phyloP scores from a whole-genome alignment of 768 basidiomycete genomes.

The Boletus vinaceobasis region DNA sequence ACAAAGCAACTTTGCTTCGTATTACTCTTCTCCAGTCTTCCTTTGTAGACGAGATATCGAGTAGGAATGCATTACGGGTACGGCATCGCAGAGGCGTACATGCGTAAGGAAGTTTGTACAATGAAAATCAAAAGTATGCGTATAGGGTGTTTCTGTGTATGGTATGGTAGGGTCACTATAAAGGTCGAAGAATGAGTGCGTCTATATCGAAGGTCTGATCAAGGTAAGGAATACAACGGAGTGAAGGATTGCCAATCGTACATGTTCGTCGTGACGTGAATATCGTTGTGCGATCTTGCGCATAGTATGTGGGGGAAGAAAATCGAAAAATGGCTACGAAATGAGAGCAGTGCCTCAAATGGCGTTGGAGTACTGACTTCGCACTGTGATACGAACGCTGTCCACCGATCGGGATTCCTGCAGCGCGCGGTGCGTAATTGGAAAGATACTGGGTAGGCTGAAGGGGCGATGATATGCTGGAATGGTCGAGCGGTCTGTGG shows the following conservation, averaged over 20 bases:
- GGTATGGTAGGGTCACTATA: slow-evolving; percentile 5
- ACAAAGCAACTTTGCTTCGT: not conserved
- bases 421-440: not conserved
- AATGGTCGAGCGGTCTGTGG: not conserved
- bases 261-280: slow-evolving; percentile 13
- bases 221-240: not conserved
- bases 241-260: not conserved
- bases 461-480: slow-evolving; percentile 20
- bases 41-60: not conserved
- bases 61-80: not conserved
- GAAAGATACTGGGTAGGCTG: slow-evolving; percentile 8
- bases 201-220: slow-evolving; percentile 1
- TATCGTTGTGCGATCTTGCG: slow-evolving; percentile 13
- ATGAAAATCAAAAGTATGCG: not conserved
- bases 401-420: slow-evolving; percentile 4
- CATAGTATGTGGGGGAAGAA: not conserved
- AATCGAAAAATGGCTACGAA: not conserved
- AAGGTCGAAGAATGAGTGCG: not conserved
- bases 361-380: slow-evolving; percentile 6
- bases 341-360: slow-evolving; percentile 1
- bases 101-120: not conserved
- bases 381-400: slow-evolving; percentile 11
- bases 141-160: not conserved
- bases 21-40: not conserved
- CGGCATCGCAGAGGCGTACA: slow-evolving; percentile 14